Evolutionary conservation across 1,284 basidiomycete species (phyloP), one percentile per base, ranked within the genome.

Genomic region (Anthracocystis panici-leucophaei): DNA sequence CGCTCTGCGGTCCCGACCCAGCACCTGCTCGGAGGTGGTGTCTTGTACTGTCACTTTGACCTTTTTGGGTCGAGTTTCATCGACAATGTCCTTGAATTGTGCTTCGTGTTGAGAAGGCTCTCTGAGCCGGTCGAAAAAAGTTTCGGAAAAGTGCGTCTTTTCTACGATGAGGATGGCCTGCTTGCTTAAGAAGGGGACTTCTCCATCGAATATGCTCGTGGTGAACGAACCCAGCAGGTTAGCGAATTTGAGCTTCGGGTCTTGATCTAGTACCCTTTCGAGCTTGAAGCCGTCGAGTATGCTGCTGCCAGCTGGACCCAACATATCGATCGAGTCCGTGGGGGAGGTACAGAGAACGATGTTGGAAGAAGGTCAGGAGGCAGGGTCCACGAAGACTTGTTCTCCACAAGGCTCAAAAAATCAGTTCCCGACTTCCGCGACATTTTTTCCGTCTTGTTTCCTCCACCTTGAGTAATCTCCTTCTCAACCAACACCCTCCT

Each of bases 81-180:
- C 56, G 5, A 7, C 16, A 18, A 1, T 20, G 16, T 21, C 20
- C 6, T 27, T 27, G 7, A 12, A 23, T 21, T 16, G 14, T 44
- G 21, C 41, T 3, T 27, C 42, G 11, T 29, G 27, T 27, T 27
- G 27, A 27, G 27, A 3, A 4, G 27, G 27, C 6, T 25, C 46
- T 9, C 25, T 23, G 16, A 66, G 50, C 0, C 20, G 38, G 2
- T 57, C 27, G n/a, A 63, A 71, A 35, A 83, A 79, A 5, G 41
- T 29, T 5, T 65, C 54, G 2, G 74, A 57, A 50, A 81, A 84
- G 65, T 82, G 79, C 14, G 81, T 81, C 57, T 81, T 83, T 53
- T 84, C 83, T 42, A 84, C 50, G 18, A 83, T 58, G 11, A 84
- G 58, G 10, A 84, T 69, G 11, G 80, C 83, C 10, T 59, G 65